Evolutionary conservation across 768 basidiomycete species (phyloP).

Genomic region (Termitomyces sp.): DNA sequence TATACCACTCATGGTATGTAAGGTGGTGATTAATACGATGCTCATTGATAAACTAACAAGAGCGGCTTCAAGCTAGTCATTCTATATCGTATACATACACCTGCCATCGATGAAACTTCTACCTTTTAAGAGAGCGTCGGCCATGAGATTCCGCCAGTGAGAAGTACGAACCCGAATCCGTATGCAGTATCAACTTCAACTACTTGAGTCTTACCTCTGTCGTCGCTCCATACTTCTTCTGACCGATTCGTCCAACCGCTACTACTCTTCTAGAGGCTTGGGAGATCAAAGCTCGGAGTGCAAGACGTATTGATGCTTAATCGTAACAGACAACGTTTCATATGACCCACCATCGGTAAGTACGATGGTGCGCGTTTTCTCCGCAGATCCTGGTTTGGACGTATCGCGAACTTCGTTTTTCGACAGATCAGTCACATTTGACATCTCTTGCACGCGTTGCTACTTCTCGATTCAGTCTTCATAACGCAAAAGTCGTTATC

Average conservation of each 20-base stretch:
- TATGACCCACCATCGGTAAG: constrained; percentile 13
- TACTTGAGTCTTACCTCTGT: not conserved
- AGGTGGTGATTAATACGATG: not conserved
- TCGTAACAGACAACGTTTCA: constrained; percentile 11
- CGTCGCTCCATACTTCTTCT: constrained; percentile 8
- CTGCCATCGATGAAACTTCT: constrained; percentile 5
- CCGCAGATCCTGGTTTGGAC: constrained; percentile 29
- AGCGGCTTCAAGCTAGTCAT: not conserved
- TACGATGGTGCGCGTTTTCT: constrained; percentile 22
- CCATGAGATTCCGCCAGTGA: constrained; percentile 5
- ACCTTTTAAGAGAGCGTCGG: constrained; percentile 5
- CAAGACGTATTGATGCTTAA: constrained; percentile 17
- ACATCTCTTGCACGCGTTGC: constrained; percentile 11
- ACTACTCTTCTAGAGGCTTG: constrained; percentile 7
- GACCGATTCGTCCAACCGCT: constrained; percentile 5
- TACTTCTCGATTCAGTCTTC: not conserved
- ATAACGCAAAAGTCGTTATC: constrained; percentile 1
- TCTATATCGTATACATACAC: constrained; percentile 6
- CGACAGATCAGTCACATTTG: constrained; percentile 18
- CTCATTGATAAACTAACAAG: not conserved
- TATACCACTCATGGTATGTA: constrained; percentile 4
- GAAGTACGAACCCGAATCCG: constrained; percentile 2
- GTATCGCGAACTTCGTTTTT: constrained; percentile 29
- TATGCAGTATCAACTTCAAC: not conserved
- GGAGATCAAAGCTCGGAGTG: constrained; percentile 5